phyloP scores from a whole-genome alignment of 768 basidiomycete species.

The Cantharellus anzutake region DNA sequence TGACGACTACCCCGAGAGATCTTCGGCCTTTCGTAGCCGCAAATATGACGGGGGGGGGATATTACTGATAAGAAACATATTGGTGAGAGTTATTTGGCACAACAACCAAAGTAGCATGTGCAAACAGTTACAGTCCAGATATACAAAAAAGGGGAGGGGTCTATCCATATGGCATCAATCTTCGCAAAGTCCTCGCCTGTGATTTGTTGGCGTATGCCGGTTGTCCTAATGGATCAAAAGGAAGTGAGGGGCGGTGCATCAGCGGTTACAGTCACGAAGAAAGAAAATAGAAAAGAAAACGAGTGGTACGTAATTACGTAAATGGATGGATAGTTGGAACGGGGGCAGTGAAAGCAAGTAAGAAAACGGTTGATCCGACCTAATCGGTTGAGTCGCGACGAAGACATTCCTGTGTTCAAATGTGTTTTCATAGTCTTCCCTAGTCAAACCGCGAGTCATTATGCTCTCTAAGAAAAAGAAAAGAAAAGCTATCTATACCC shows the following conservation, averaged over 20 bases:
- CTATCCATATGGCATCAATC: constrained; percentile 8
- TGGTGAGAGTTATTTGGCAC: too few species aligned
- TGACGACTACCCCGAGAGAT: too few species aligned
- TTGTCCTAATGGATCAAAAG: background rate
- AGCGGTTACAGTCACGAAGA: too few species aligned
- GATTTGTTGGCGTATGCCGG: constrained; percentile 7
- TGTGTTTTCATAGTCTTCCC: constrained; percentile 8
- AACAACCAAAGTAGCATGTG: too few species aligned
- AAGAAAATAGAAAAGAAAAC: too few species aligned
- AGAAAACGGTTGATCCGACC: background rate
- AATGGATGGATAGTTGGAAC: background rate
- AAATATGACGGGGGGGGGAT: too few species aligned
- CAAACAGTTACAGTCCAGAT: too few species aligned
- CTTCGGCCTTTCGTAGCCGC: too few species aligned
- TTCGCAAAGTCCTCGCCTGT: constrained; percentile 6
- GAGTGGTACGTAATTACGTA: background rate
- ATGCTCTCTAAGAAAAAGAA: too few species aligned
- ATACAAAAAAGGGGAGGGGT: background rate
- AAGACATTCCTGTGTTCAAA: constrained; percentile 5
- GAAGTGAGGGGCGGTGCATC: background rate
- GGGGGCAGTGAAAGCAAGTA: background rate
- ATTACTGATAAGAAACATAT: too few species aligned
- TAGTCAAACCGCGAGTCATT: background rate
- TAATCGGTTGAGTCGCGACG: constrained; percentile 6
- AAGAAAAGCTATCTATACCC: background rate